Evolutionary conservation across 139 green algal genomes (phyloP), one percentile per base, ranked within the genome.

Genomic region (Dunaliella sp.): DNA sequence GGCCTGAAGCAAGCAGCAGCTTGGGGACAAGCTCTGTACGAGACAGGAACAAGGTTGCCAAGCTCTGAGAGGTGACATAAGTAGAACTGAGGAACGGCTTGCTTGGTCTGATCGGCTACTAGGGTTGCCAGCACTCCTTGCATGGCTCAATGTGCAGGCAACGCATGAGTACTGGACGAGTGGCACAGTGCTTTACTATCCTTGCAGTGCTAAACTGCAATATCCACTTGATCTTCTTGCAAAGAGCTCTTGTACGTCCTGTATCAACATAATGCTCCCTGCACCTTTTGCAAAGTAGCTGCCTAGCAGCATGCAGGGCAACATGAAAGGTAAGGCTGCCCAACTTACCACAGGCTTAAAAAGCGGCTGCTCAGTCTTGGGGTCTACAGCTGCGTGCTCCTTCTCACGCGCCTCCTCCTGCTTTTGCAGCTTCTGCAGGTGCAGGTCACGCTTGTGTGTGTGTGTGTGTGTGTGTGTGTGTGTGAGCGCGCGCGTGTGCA

Each of bases 301-400:
- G n/a, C n/a, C n/a, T n/a, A n/a, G 48, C 48, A 65, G 48, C 48
- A 7, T 65, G 16, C 48, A 65, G 48, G 16, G 16, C 7, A 65
- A 65, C 48, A 65, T 7, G 48, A 65, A 16, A n/a, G n/a, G n/a
- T n/a, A n/a, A 48, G 0, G 94, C 92, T 22, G 86, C 85, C 3
- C 94, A 80, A 31, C 91, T 88, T 0, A 90, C 95, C 80, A 93
- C 87, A 24, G 95, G 95, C 86, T 92, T 80, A 88, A 94, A 98
- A 35, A 97, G 90, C 35, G 83, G 86, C 32, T 84, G 89, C 58
- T 92, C 91, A 0, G 95, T 97, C 76, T 65, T 84, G 7, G 94
- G 89, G 86, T 98, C 95, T 0, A 94, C 37, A 0, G 87, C 75
- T 3, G 85, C 87, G 36, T 90, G 76, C 22, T 87, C 80, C 35